Conservation (phyloP, 2,329 filamentous ascomycete genomes). For the Diaporthe ampelina region DNA sequence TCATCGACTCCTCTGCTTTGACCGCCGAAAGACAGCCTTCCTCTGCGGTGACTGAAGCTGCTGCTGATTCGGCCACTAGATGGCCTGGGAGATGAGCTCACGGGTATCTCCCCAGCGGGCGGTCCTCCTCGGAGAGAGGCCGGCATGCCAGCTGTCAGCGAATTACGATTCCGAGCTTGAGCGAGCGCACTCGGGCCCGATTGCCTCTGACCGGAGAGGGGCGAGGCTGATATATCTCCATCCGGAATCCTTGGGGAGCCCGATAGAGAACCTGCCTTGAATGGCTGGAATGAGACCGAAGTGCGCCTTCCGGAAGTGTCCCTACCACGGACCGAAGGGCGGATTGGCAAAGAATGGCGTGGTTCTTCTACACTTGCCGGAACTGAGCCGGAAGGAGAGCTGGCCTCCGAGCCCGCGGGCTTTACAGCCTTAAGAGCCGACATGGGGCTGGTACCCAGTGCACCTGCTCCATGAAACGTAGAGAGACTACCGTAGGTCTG, state of each 20-base stretch:
- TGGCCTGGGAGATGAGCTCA: constrained; percentile 83
- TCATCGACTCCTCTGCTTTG: constrained; percentile 77
- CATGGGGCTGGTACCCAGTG: constrained; percentile 86
- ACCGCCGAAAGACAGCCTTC: constrained; percentile 81
- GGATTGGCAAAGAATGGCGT: constrained; percentile 68
- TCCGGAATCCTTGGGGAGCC: constrained; percentile 78
- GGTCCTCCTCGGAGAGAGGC: constrained; percentile 78
- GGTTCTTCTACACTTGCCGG: constrained; percentile 62
- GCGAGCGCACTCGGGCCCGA: constrained; percentile 64
- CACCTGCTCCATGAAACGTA: constrained; percentile 86
- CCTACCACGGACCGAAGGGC: constrained; percentile 52
- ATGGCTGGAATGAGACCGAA: constrained; percentile 93
- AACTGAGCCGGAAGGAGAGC: constrained; percentile 68
- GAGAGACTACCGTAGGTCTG: constrained; percentile 92
- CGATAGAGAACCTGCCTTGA: constrained; percentile 96
- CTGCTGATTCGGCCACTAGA: constrained; percentile 90
- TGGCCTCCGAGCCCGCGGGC: constrained; percentile 71
- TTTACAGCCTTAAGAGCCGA: constrained; percentile 82
- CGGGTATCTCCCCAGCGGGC: constrained; percentile 73
- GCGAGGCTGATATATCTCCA: constrained; percentile 67
- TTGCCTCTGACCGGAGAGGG: constrained; percentile 64
- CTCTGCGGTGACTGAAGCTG: constrained; percentile 90
- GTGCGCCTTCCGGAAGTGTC: constrained; percentile 76
- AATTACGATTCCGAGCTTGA: constrained; percentile 77
- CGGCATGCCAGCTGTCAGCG: constrained; percentile 81